Evolutionary conservation across 345 rosid genomes (phyloP).

Genomic region (Chamaenerion angustifolium): DNA sequence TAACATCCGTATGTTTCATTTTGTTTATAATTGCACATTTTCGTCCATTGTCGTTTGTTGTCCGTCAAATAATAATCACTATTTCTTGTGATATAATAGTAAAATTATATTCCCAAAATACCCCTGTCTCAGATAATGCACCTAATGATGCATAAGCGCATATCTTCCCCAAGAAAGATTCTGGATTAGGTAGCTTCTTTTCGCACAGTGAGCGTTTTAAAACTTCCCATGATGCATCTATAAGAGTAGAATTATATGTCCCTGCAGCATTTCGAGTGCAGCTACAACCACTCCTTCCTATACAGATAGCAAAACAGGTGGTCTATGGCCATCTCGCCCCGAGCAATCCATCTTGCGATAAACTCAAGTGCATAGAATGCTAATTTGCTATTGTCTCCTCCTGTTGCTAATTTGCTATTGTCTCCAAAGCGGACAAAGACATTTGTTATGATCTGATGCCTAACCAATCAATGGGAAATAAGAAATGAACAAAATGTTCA

Average conservation of each 20-base stretch:
- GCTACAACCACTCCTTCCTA: conserved; percentile 79
- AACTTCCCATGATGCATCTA: conserved; percentile 77
- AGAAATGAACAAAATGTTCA: too few relatives aligned
- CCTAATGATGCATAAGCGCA: conserved; percentile 52
- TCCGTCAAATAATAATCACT: too few relatives aligned
- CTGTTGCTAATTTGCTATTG: conserved; percentile 62
- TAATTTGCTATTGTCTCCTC: conserved; percentile 63
- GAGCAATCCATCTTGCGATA: conserved; percentile 66
- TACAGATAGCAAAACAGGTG: conserved; percentile 42
- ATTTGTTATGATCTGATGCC: conserved; percentile 72
- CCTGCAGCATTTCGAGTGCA: conserved; percentile 74
- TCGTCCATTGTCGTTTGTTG: too few relatives aligned
- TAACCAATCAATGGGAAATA: conserved; percentile 14
- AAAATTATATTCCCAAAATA: too few relatives aligned
- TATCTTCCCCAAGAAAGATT: conserved; percentile 60
- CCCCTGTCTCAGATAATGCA: too few relatives aligned
- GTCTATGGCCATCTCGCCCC: conserved; percentile 56
- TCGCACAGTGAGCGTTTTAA: conserved; percentile 51
- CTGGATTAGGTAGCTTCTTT: conserved; percentile 59
- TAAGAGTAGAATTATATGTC: conserved; percentile 47
- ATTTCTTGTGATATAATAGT: too few relatives aligned
- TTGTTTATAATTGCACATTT: too few relatives aligned
- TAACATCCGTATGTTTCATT: too few relatives aligned
- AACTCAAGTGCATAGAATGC: conserved; percentile 73
- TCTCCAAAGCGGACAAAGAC: conserved; percentile 83